These are phyloP conservation scores for Nitzschia inconspicua DNA, from an alignment of 108 stramenopile genomes.

Conservation along the genomic window DNA sequence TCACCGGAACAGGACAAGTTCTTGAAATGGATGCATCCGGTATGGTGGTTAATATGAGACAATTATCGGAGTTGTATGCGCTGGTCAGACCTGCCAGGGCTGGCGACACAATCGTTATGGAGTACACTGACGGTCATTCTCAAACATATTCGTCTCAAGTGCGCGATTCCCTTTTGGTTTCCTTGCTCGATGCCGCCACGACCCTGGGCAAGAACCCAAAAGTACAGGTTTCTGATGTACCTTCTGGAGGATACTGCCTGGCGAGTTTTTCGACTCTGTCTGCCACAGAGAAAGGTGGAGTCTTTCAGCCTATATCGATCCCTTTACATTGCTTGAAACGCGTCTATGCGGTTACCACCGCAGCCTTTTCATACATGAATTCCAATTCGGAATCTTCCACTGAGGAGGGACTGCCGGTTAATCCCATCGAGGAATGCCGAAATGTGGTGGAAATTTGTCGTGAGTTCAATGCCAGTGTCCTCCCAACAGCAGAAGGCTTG, in stretches of 20 bases:
- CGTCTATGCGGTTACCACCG: conserved; percentile 46
- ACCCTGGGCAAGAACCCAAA: conserved; percentile 34
- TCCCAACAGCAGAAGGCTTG: conserved; percentile 41
- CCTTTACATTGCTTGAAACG: conserved; percentile 52
- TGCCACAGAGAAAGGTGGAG: conserved; percentile 24
- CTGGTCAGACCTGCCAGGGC: conserved; percentile 42
- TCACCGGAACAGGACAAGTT: conserved; percentile 40
- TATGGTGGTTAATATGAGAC: conserved; percentile 34
- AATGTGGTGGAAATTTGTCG: conserved; percentile 46
- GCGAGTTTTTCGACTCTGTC: conserved; percentile 21
- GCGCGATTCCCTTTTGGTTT: conserved; percentile 53
- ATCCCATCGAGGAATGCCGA: conserved; percentile 43
- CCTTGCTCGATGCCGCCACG: conserved; percentile 47
- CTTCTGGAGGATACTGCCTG: conserved; percentile 37
- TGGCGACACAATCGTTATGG: conserved; percentile 37
- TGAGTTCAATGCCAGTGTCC: conserved; percentile 69
- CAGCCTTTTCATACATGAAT: conserved; percentile 47
- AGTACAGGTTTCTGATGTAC: conserved; percentile 44
- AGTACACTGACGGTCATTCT: conserved; percentile 31
- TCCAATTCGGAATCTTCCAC: conserved; percentile 21
- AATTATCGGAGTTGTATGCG: conserved; percentile 34
- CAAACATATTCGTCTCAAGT: conserved; percentile 24
- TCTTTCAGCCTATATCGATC: conserved; percentile 52
- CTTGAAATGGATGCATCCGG: conserved; percentile 45
- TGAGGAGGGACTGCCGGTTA: conserved; percentile 21